Conservation (phyloP, 495 filamentous ascomycete species). For the Trichoderma gamsii region DNA sequence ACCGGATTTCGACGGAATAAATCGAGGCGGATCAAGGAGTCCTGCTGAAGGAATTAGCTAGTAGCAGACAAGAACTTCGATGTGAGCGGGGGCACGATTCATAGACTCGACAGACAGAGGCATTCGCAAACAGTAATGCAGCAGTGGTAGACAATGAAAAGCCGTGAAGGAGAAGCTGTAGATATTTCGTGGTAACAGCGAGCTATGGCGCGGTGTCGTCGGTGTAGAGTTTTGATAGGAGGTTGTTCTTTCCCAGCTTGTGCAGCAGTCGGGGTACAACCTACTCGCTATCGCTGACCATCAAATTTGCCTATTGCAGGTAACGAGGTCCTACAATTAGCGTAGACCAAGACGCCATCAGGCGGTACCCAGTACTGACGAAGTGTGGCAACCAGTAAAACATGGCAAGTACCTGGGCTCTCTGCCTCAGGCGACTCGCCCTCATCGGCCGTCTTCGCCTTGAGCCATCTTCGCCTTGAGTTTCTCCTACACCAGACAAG, state of each 20-base stretch:
- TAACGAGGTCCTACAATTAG: neutral
- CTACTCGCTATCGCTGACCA: neutral
- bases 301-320: neutral
- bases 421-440: neutral
- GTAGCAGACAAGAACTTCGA: too few species aligned
- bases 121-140: too few species aligned
- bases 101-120: too few species aligned
- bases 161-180: neutral
- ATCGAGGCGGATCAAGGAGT: too few species aligned
- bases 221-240: neutral
- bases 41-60: too few species aligned
- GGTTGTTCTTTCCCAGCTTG: neutral
- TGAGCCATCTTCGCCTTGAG: too few species aligned
- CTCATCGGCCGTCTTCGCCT: too few species aligned
- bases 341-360: neutral
- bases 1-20: too few species aligned
- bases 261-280: neutral
- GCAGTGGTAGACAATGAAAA: too few species aligned
- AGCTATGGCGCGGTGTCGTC: neutral
- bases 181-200: neutral
- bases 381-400: neutral
- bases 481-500: too few species aligned
- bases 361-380: neutral
- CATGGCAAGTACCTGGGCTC: neutral
- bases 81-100: too few species aligned